phyloP scores from a whole-genome alignment of 2,329 filamentous ascomycete genomes.

The Hymenoscyphus infarciens region DNA sequence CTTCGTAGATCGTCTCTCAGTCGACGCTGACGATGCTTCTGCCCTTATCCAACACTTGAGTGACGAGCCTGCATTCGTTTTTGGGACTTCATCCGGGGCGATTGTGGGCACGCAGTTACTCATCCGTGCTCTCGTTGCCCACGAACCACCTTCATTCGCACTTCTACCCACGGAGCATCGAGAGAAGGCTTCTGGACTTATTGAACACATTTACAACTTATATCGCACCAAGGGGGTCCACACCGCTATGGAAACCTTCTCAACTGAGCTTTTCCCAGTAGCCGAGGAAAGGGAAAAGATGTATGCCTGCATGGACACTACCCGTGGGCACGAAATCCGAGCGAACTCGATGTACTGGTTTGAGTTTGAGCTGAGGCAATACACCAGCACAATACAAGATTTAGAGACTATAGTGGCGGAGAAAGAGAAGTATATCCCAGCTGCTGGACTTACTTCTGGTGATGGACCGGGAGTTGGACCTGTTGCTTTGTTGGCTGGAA shows the following conservation, averaged over 20 bases:
- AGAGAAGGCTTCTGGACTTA: slow-evolving; percentile 4
- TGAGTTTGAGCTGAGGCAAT: slow-evolving; percentile 19
- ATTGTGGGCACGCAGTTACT: slow-evolving; percentile 17
- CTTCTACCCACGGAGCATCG: slow-evolving; percentile 9
- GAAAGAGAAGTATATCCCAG: slow-evolving; percentile 16
- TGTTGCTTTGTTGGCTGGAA: slow-evolving; percentile 13
- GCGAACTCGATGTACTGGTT: slow-evolving; percentile 20
- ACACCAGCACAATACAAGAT: slow-evolving; percentile 10
- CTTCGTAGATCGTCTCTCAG: slow-evolving; percentile 30
- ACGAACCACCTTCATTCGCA: slow-evolving; percentile 12
- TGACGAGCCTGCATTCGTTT: slow-evolving; percentile 15
- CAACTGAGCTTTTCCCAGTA: background rate
- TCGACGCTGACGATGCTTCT: slow-evolving; percentile 35
- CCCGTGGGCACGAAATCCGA: slow-evolving; percentile 15
- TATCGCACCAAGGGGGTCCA: slow-evolving; percentile 12
- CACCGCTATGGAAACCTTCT: background rate
- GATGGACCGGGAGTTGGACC: slow-evolving; percentile 13
- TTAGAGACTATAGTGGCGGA: slow-evolving; percentile 7
- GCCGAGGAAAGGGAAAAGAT: slow-evolving; percentile 11
- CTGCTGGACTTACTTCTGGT: slow-evolving; percentile 8
- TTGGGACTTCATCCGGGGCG: slow-evolving; percentile 24
- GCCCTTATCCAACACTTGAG: slow-evolving; percentile 20
- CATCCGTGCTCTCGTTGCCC: slow-evolving; percentile 7
- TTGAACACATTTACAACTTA: slow-evolving; percentile 11
- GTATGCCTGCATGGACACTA: slow-evolving; percentile 14